Evolutionary conservation across 1,284 basidiomycete species (phyloP).

Genomic region (Peniophora sp.): DNA sequence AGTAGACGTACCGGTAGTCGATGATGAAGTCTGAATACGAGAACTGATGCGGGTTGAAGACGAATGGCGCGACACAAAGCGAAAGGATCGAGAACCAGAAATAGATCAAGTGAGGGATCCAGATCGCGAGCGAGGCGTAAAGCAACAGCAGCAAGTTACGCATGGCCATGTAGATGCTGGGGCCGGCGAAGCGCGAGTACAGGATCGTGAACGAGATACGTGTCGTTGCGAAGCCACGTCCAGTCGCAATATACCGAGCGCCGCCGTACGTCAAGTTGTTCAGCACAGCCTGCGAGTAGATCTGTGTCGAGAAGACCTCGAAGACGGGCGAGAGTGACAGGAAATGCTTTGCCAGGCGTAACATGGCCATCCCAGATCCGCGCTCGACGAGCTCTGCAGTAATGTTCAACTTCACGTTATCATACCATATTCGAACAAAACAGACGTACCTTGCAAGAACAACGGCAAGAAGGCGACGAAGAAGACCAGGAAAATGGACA

Average conservation of each 20-base stretch:
- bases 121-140: slow-evolving; percentile 85
- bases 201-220: slow-evolving; percentile 91
- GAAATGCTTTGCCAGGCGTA: slow-evolving; percentile 92
- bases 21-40: slow-evolving; percentile 93
- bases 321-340: slow-evolving; percentile 91
- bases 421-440: background rate
- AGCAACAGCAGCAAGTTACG: slow-evolving; percentile 83
- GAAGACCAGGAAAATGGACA: slow-evolving; percentile 96
- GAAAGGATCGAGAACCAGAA: slow-evolving; percentile 94
- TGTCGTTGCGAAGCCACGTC: slow-evolving; percentile 94
- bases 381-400: slow-evolving; percentile 82
- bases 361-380: slow-evolving; percentile 87
- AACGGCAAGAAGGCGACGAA: slow-evolving; percentile 92
- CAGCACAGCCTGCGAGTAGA: slow-evolving; percentile 91
- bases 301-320: slow-evolving; percentile 96
- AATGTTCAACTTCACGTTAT: background rate
- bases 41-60: slow-evolving; percentile 99
- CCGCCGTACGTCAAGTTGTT: slow-evolving; percentile 95
- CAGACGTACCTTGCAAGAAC: slow-evolving; percentile 79
- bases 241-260: slow-evolving; percentile 94
- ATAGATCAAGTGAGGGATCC: slow-evolving; percentile 92
- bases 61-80: slow-evolving; percentile 88
- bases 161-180: slow-evolving; percentile 96
- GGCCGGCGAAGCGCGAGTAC: slow-evolving; percentile 96
- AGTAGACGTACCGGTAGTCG: slow-evolving; percentile 67